Percentiles rank a stretch among this genome's conserved stretches.
These are phyloP conservation scores for Neophaeococcomyces aloes DNA, from an alignment of 2,329 filamentous ascomycete genomes.

Conservation along the genomic window DNA sequence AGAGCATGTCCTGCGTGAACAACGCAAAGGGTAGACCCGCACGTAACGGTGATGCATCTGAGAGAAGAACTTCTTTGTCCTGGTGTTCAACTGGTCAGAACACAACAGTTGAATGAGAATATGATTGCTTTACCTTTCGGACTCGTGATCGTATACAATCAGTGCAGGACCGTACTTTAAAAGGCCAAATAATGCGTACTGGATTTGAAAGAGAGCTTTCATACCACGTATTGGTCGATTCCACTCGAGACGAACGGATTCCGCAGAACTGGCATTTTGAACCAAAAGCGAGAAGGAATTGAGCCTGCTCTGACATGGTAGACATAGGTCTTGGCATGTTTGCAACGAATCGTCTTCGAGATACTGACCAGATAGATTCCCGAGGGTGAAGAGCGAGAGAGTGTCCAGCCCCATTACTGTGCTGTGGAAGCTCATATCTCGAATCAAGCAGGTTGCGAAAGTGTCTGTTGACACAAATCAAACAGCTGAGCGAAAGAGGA, in stretches of 20 bases:
- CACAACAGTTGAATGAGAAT: conserved; percentile 6
- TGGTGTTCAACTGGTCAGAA: conserved; percentile 30
- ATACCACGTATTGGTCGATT: conserved; percentile 37
- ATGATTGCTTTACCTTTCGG: conserved; percentile 49
- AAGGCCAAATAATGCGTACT: conserved; percentile 60
- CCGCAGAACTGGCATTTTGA: conserved; percentile 58
- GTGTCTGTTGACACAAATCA: conserved; percentile 56
- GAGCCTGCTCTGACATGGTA: conserved; percentile 57
- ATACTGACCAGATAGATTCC: conserved; percentile 59
- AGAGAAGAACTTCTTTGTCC: conserved; percentile 61
- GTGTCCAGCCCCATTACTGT: neutral
- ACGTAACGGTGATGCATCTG: conserved; percentile 51
- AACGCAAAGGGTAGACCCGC: conserved; percentile 61
- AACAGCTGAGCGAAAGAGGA: conserved; percentile 51
- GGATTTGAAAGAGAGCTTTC: conserved; percentile 52
- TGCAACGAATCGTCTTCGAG: conserved; percentile 55
- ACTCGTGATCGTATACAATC: conserved; percentile 51
- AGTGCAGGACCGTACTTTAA: conserved; percentile 56
- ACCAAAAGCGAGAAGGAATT: conserved; percentile 62
- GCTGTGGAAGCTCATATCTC: conserved; percentile 25
- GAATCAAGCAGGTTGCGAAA: conserved; percentile 53
- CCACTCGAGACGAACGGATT: conserved; percentile 25
- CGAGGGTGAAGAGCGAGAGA: conserved; percentile 38
- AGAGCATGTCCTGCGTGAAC: conserved; percentile 50
- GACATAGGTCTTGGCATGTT: conserved; percentile 59